A percentile compares a stretch with the other conserved stretches of the same genome.
Conservation (phyloP, 768 basidiomycete species). For the Leccinum longicurvipes region DNA sequence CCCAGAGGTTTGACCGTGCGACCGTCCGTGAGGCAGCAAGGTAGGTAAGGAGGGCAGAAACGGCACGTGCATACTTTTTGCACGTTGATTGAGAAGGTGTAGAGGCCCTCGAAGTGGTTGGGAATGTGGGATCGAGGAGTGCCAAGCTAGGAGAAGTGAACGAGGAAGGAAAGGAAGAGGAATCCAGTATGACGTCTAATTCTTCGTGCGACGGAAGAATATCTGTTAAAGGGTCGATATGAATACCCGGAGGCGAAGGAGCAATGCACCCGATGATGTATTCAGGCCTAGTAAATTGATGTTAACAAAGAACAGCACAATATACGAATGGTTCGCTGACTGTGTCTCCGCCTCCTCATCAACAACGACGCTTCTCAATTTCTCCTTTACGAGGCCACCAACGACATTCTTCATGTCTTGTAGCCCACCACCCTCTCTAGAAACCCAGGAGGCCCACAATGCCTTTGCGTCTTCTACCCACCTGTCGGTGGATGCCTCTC, state of each 20-base stretch:
- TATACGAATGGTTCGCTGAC: conserved; percentile 22
- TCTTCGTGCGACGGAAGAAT: conserved; percentile 49
- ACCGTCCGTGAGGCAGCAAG: conserved; percentile 58
- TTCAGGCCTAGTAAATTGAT: conserved; percentile 38
- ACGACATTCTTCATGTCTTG: conserved; percentile 26
- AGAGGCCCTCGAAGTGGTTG: conserved; percentile 35
- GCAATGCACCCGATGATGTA: conserved; percentile 41
- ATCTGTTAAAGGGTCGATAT: conserved; percentile 42
- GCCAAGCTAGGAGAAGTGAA: conserved; percentile 54
- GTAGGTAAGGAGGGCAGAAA: conserved; percentile 52
- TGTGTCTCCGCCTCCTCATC: conserved; percentile 33
- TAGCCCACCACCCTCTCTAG: conserved; percentile 7
- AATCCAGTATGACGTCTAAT: conserved; percentile 46
- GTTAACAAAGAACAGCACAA: not conserved
- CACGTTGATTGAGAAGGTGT: conserved; percentile 4
- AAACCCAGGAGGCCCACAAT: conserved; percentile 33
- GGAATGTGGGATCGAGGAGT: conserved; percentile 57
- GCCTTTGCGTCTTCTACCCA: conserved; percentile 22
- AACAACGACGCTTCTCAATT: conserved; percentile 39
- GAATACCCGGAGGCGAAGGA: conserved; percentile 35
- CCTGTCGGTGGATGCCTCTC: conserved; percentile 6
- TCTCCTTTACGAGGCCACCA: conserved; percentile 37
- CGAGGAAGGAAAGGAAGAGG: conserved; percentile 39
- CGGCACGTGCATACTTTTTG: conserved; percentile 57
- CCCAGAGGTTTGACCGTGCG: conserved; percentile 59